Percentiles rank a stretch among this genome's conserved stretches.
Conservation (phyloP, 441 rosid genomes). For the Adansonia madagascariensis region DNA sequence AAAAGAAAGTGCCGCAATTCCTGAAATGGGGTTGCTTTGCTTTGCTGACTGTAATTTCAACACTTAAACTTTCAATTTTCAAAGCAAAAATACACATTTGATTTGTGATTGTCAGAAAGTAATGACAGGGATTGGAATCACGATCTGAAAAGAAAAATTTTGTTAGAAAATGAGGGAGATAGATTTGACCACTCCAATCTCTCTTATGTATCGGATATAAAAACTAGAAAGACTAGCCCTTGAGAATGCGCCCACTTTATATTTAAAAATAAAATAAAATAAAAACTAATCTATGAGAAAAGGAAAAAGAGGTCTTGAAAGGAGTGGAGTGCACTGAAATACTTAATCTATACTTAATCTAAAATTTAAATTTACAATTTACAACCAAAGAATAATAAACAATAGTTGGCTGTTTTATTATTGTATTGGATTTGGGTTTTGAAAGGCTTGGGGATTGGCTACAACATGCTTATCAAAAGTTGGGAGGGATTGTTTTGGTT, state of each 20-base stretch:
- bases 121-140: not conserved
- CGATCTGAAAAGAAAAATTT: not conserved
- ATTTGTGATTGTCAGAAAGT: not conserved
- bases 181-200: not conserved
- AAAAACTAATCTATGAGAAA: not conserved
- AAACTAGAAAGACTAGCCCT: too few species aligned
- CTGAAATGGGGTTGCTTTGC: not conserved
- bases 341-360: too few species aligned
- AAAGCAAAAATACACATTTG: not conserved
- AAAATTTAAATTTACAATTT: not conserved
- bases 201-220: too few species aligned
- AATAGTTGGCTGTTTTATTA: not conserved
- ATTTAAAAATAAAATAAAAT: not conserved
- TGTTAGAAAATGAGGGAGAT: not conserved
- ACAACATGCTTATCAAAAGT: not conserved
- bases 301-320: not conserved
- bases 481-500: not conserved
- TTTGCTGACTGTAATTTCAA: conserved; percentile 9
- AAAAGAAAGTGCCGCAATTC: not conserved
- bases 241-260: not conserved
- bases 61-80: not conserved
- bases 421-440: not conserved
- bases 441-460: too few species aligned
- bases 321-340: not conserved
- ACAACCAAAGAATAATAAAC: not conserved